A percentile compares a stretch with the other conserved stretches of the same genome.
phyloP scores from a whole-genome alignment of 2,329 filamentous ascomycete genomes.

The Pestalotiopsis fici region DNA sequence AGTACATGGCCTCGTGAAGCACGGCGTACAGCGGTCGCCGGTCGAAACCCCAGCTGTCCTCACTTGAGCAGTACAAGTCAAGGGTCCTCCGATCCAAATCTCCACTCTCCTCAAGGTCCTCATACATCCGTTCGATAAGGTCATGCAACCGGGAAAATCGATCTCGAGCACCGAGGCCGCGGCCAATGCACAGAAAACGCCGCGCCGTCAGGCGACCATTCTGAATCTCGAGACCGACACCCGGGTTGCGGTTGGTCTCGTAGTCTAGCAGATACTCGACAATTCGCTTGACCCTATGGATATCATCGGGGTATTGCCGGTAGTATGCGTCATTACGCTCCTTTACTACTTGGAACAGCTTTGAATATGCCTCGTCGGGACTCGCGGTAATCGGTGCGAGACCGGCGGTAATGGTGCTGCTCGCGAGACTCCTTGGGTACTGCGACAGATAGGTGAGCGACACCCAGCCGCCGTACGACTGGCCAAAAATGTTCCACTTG shows the following conservation, averaged over 20 bases:
- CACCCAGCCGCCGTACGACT: conserved; percentile 76
- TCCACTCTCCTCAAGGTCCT: neutral
- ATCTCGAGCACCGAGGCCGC: neutral
- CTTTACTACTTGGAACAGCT: neutral
- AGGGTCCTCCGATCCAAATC: neutral
- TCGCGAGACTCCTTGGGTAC: conserved; percentile 59
- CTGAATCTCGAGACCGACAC: neutral
- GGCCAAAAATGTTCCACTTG: conserved; percentile 70
- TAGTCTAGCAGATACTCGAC: neutral
- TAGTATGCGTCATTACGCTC: neutral
- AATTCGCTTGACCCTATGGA: neutral
- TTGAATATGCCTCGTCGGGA: neutral
- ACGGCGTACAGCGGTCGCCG: conserved; percentile 21
- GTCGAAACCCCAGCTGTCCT: conserved; percentile 17
- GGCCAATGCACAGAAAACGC: neutral
- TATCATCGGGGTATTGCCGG: neutral
- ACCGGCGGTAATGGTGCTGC: conserved; percentile 68
- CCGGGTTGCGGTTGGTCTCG: too few species aligned
- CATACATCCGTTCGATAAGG: neutral
- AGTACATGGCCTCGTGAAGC: conserved; percentile 22
- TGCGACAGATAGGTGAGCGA: conserved; percentile 71
- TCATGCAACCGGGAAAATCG: neutral
- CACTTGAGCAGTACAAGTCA: neutral
- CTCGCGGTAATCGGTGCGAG: conserved; percentile 62
- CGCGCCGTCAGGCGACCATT: neutral